These are phyloP conservation scores for Aspergillus novoparasiticus DNA, from an alignment of 2,329 filamentous ascomycete genomes.

Conservation along the genomic window DNA sequence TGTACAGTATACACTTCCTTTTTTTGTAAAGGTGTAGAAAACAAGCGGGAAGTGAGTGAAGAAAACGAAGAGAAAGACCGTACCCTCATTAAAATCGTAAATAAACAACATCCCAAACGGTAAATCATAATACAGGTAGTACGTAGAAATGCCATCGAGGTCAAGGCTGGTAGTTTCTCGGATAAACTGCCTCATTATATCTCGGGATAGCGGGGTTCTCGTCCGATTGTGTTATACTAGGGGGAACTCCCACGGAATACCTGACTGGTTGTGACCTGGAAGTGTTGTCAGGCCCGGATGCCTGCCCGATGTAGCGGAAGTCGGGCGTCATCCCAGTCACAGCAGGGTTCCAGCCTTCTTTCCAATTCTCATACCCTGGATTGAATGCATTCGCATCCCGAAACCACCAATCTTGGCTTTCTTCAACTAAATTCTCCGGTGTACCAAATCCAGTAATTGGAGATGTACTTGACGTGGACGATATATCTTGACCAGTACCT, in stretches of 20 bases:
- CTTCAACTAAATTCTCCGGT: constrained; percentile 62
- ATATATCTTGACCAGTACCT: constrained; percentile 25
- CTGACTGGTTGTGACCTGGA: constrained; percentile 11
- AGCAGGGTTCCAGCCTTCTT: constrained; percentile 30
- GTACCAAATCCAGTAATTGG: constrained; percentile 60
- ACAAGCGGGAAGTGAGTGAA: neutral
- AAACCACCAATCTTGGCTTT: constrained; percentile 67
- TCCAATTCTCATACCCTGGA: constrained; percentile 65
- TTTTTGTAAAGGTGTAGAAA: neutral
- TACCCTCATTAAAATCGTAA: neutral
- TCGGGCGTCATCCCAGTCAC: constrained; percentile 18
- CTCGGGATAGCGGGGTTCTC: constrained; percentile 9
- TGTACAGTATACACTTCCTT: neutral
- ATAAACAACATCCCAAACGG: neutral
- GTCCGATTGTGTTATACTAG: constrained; percentile 9
- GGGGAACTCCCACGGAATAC: constrained; percentile 8
- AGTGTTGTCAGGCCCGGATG: constrained; percentile 11
- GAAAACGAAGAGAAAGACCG: neutral
- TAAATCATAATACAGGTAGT: constrained; percentile 1
- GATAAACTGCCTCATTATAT: constrained; percentile 15
- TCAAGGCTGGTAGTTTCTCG: constrained; percentile 14
- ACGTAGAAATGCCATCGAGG: neutral
- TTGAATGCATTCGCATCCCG: constrained; percentile 64
- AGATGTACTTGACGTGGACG: constrained; percentile 45
- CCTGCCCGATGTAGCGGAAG: constrained; percentile 18